Evolutionary conservation across 1,284 basidiomycete species (phyloP), one percentile per base, ranked within the genome.

Genomic region (Sutorius eximius): DNA sequence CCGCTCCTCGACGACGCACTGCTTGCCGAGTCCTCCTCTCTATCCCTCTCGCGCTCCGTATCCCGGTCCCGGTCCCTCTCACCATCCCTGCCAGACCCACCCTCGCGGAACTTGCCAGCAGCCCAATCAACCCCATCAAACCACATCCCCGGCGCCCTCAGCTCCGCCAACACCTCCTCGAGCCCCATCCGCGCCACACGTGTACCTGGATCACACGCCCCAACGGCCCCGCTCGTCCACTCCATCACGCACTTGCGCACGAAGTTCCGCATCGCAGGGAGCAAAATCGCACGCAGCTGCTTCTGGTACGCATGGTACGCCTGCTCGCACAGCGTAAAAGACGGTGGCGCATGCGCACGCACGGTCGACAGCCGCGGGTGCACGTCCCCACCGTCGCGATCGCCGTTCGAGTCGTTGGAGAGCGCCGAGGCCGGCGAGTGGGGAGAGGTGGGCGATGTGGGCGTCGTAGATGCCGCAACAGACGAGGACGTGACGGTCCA

Each of bases 111-210:
- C 1, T 63, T 66, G 0, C 60, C 60, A 33, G 59, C 9, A 29
- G 63, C 52, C 85, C 82, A 89, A 63, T 87, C 85, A 9, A 84
- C 77, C 0, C 85, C 86, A 53, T 86, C 83, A 53, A 80, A 84
- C 86, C 86, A 88, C 12, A 82, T 67, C 0, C 78, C 80, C 22
- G 75, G 83, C 40, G 83, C 79, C 24, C 82, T 74, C 51, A 89
- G 59, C 45, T 80, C 75, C 20, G 61, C 67, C 36, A 84, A 63
- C 1, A 90, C 82, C 11, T 88, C 86, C 53, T 87, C 85, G 1
- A 82, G 38, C 0, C 71, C 64, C 83, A 89, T 85, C 59, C 72
- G 73, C 13, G 78, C 69, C 3, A 80, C 80, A 15, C 75, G 73
- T 12, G 78, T 70, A n/a, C 74, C 67, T 3, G 81, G 75, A 62